Percentiles rank a stretch among this genome's conserved stretches.
These are phyloP conservation scores for Phalaenopsis equestris DNA, from an alignment of 106 monocot species.

Conservation along the genomic window DNA sequence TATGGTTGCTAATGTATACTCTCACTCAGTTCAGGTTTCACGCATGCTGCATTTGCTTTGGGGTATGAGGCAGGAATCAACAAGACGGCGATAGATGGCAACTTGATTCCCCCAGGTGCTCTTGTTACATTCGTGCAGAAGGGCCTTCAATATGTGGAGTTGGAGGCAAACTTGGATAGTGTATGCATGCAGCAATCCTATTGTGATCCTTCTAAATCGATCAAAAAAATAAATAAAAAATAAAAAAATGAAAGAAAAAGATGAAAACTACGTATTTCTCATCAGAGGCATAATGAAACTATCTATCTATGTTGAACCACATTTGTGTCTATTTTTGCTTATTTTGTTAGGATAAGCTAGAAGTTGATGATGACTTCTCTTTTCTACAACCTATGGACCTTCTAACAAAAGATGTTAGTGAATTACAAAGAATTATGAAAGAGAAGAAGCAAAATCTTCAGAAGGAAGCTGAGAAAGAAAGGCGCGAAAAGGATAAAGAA, in stretches of 20 bases:
- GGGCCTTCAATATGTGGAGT: slow-evolving; percentile 89
- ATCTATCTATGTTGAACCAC: neutral
- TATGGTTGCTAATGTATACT: slow-evolving; percentile 6
- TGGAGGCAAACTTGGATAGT: slow-evolving; percentile 78
- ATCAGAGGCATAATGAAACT: neutral
- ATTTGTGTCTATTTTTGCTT: slow-evolving; percentile 12
- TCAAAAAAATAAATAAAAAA: no score
- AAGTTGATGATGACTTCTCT: slow-evolving; percentile 67
- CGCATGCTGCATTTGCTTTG: slow-evolving; percentile 88
- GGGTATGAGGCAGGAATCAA: slow-evolving; percentile 95
- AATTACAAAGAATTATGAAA: slow-evolving; percentile 69
- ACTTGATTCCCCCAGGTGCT: slow-evolving; percentile 79
- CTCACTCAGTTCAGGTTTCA: slow-evolving; percentile 59
- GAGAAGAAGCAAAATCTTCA: slow-evolving; percentile 59
- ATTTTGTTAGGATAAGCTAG: slow-evolving; percentile 43
- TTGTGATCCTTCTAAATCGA: neutral
- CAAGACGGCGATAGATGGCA: slow-evolving; percentile 70
- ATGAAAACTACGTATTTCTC: neutral
- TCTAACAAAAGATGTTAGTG: slow-evolving; percentile 76
- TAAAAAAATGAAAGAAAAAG: no score
- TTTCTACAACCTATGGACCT: slow-evolving; percentile 91
- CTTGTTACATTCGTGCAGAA: slow-evolving; percentile 94
- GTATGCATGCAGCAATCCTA: slow-evolving; percentile 22
- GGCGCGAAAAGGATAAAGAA: slow-evolving; percentile 40
- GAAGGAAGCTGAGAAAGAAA: slow-evolving; percentile 52